Base-by-base conservation (phyloP, 2,329 filamentous ascomycete genomes). In the Dactylellina drechsleri region DNA sequence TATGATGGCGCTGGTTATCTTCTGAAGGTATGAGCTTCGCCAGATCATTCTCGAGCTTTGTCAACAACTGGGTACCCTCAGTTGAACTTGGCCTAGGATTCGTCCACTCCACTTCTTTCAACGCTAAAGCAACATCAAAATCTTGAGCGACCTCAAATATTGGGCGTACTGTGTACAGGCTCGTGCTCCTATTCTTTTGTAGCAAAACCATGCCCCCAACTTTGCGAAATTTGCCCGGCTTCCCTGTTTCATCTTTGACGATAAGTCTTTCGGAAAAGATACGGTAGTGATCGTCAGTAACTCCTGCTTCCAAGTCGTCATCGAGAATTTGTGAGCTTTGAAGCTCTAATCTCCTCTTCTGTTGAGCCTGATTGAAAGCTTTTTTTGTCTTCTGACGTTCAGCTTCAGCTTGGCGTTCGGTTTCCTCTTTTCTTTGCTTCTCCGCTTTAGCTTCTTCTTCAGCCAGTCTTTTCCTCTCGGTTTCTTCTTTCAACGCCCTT, bases 401-500 rank as follows among this genome's bases (percentile, higher is more conserved):
- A 81, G 28, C 80, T 81, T 36, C 82, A 65, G 62, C 70, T 71
- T 83, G 85, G 77, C 89, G 88, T 73, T 88, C 84, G 43, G 85
- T 80, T 74, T 84, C 86, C 78, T 85, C 86, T 50, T 84, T 81
- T 57, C 76, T 60, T 74, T 84, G 82, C 77, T 82, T 82, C 76
- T 84, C 81, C 61, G 83, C 82, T 76, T 85, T 85, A 58, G 84
- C 85, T 78, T 85, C 82, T 67, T 84, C 83, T 64, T 83, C 79
- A 1, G 85, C 90, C 60, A 87, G 82, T 79, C 86, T 85, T 53
- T 88, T 88, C 50, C 43, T 74, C 28, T 91, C 84, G 23, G 87
- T 88, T 20, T 90, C 90, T 82, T 96, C 92, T 76, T 96, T 92
- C 13, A 89, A 89, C 28, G 91, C 92, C 45, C 93, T 88, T 82